Evolutionary conservation across 331 rosid species (phyloP).

Genomic region (Quercus lobata): DNA sequence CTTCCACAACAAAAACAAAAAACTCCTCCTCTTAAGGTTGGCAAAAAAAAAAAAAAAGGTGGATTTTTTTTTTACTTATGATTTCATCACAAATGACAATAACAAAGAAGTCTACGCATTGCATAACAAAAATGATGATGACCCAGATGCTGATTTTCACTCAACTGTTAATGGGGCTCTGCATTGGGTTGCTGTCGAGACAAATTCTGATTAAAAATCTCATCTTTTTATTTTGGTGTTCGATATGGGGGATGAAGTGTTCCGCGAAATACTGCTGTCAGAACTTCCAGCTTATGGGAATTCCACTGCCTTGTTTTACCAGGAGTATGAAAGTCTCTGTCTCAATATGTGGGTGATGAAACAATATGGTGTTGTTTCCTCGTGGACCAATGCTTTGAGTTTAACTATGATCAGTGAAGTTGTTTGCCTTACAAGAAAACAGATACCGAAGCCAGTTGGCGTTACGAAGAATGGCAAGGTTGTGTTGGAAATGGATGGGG

Average conservation of each 20-base stretch:
- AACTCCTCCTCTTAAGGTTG: neutral
- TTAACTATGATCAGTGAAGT: too few relatives aligned
- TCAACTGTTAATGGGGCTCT: conserved; percentile 17
- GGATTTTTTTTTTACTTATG: too few relatives aligned
- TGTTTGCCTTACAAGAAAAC: neutral
- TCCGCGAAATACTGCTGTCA: conserved; percentile 16
- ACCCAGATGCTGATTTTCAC: neutral
- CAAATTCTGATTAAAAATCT: neutral
- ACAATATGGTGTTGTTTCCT: conserved; percentile 13
- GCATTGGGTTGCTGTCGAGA: conserved; percentile 19
- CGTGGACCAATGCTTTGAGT: conserved; percentile 20
- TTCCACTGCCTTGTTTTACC: conserved; percentile 1
- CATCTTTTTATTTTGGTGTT: conserved; percentile 15
- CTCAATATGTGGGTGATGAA: conserved; percentile 24
- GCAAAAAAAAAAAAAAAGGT: fast-evolving
- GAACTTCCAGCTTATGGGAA: conserved; percentile 14
- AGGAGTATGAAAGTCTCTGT: neutral
- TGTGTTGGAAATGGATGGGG: neutral
- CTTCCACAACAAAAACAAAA: too few relatives aligned
- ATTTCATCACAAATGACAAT: too few relatives aligned
- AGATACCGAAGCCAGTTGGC: neutral
- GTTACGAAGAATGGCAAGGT: neutral
- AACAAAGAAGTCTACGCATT: neutral
- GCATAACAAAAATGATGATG: neutral
- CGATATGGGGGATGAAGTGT: conserved; percentile 16